A percentile compares a stretch with the other conserved stretches of the same genome.
phyloP scores from a whole-genome alignment of 2,329 filamentous ascomycete species.

The Fusarium burgessii region DNA sequence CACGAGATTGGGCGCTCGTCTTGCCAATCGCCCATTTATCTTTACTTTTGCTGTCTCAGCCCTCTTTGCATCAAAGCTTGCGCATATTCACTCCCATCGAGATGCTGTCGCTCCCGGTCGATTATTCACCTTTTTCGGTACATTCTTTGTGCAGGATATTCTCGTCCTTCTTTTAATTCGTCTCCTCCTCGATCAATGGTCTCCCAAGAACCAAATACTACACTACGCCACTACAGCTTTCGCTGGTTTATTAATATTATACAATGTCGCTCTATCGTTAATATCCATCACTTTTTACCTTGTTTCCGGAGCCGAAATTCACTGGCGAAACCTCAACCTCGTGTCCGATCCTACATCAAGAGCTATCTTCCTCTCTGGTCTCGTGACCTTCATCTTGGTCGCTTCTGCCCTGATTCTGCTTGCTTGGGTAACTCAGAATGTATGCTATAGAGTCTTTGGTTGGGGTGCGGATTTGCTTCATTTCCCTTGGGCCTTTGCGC shows the following conservation, averaged over 20 bases:
- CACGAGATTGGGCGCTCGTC: slow-evolving; percentile 32
- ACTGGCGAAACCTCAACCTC: slow-evolving; percentile 52
- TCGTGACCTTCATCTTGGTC: slow-evolving; percentile 47
- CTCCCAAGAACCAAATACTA: slow-evolving; percentile 19
- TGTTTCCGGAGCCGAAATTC: slow-evolving; percentile 51
- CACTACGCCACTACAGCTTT: slow-evolving; percentile 29
- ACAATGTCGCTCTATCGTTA: slow-evolving; percentile 42
- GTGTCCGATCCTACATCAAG: slow-evolving; percentile 50
- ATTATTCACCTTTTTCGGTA: slow-evolving; percentile 48
- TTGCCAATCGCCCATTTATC: slow-evolving; percentile 49
- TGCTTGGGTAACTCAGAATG: slow-evolving; percentile 44
- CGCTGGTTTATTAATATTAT: slow-evolving; percentile 32
- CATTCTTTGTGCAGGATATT: slow-evolving; percentile 53
- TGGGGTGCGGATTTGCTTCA: slow-evolving; percentile 46
- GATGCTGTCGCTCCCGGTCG: slow-evolving; percentile 46
- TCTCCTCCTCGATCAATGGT: slow-evolving; percentile 46
- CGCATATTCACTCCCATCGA: slow-evolving; percentile 51
- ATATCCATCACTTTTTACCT: slow-evolving; percentile 50
- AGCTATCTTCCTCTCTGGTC: slow-evolving; percentile 51
- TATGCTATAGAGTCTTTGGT: slow-evolving; percentile 44
- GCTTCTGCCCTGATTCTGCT: slow-evolving; percentile 27
- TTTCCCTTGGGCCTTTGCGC: slow-evolving; percentile 42
- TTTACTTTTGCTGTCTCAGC: slow-evolving; percentile 49
- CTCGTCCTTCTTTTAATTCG: slow-evolving; percentile 49
- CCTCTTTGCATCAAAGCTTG: slow-evolving; percentile 48